Base-by-base conservation (phyloP, 1,284 basidiomycete species). In the Thecaphora thlaspeos region DNA sequence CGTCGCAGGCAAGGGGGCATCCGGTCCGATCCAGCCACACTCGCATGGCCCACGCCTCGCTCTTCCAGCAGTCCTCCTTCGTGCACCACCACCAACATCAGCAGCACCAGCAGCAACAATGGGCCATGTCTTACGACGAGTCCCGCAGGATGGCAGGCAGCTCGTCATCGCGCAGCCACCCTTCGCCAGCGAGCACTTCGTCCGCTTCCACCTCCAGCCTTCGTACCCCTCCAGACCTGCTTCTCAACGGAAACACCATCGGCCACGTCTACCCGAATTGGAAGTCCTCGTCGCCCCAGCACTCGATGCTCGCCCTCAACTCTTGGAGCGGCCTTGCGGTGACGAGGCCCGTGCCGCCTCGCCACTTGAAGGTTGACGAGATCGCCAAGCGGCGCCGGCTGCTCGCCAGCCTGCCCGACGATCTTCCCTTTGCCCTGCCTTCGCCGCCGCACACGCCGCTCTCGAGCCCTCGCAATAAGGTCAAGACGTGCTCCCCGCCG, bases 221-320 rank as follows among this genome's bases (percentile, higher is more conserved):
- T 0, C 48, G 64, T 7, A 72, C 70, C 1, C 70, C 70, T 2
- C 70, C 70, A 0, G 70, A 72, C 24, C 59, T 71, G 21, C 50
- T 68, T 8, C 43, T 70, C 34, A 68, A 70, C 32, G 66, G 59
- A 8, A 46, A 32, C 36, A 52, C 41, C 18, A 44, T 53, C 0
- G 55, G 50, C 3, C 46, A 58, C 22, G 5, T 42, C 17, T 23
- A 23, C 17, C 28, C 23, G 12, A 55, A 43, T 11, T 28, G 26
- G 26, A 28, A 28, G 26, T 28, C 26, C 7, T 28, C 26, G 5
- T 28, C 26, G 26, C 43, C 43, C 9, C 43, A 45, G 18, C 43
- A 45, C 22, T 30, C 30, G 30, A 26, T 30, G 9, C n/a, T 44
- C 21, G 45, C 46, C 10, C 51, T 62, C 21, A 63, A 63, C 37